Base-by-base conservation (phyloP, 495 filamentous ascomycete genomes). In the Chlorociboria aeruginascens region DNA sequence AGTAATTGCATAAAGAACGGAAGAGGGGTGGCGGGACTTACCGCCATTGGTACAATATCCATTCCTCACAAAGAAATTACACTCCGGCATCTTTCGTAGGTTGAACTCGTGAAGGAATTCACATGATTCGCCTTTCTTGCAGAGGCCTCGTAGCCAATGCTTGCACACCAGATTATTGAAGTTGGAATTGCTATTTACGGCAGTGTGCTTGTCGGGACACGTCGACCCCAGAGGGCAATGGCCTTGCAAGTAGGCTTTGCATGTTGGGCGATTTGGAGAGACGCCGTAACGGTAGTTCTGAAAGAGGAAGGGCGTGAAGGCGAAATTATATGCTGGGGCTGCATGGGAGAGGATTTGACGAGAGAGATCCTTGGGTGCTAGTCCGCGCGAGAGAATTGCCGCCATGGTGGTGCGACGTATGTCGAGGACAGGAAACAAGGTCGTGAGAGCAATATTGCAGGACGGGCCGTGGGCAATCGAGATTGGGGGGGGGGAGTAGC, bases 61-160 rank as follows among this genome's bases (percentile, higher is more conserved):
- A 60, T 88, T 85, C 50, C 87, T 81, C 12, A 85, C 78, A 56
- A 86, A 92, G 58, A 87, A 88, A 60, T 88, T 92, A 69, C 92
- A 98, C 67, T 96, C 92, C 40, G 89, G 87, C 90, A 95, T 93
- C 66, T 89, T 86, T 41, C 92, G 82, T 55, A 98, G 77, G 72
- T 98, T 96, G 73, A 93, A 98, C 69, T 95, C 90, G 69, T 98
- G 92, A 48, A 95, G 71, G 61, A 95, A 98, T 68, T 96, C 92
- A 76, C 92, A 98, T 48, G 77, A 76, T 51, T 92, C 77, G 32
- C 90, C 93, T 65, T 97, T 97, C 64, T 97, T 98, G 73, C 92
- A 98, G 20, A 98, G 81, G 0, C 87, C 89, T 55, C 93, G 85
- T 53, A 97, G 79, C 80, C 93, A 98, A 76, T 97, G 92, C 69